Evolutionary conservation across 2,329 filamentous ascomycete genomes (phyloP), one percentile per base, ranked within the genome.

Genomic region (Scleromitrula shiraiana): DNA sequence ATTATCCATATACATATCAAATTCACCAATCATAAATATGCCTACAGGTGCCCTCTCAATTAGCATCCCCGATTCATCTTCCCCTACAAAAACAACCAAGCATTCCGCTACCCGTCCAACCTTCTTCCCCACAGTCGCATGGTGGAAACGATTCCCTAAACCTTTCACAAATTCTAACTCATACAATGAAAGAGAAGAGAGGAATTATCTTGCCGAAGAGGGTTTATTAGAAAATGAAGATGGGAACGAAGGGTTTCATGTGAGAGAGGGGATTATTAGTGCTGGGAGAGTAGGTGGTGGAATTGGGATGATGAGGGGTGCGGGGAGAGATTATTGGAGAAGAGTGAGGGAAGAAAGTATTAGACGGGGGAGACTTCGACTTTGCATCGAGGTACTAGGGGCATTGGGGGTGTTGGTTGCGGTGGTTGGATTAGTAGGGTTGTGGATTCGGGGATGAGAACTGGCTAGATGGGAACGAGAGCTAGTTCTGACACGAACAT

Each of bases 21-120:
- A 35, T 5, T 35, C 35, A n/a, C 35, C 35, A 38, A 33, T 7
- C 9, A 33, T 6, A 33, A 15, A 14, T 15, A 46, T 46, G 36
- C 44, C 44, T n/a, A 41, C 44, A 33, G 44, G 44, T 4, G 44
- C 39, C 10, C 38, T 48, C 23, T 20, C 45, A 20, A 42, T 48
- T 35, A 27, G 17, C 15, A 42, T 41, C 5, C 45, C 38, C 12
- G 17, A 43, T 6, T 27, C 23, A 6, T 29, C 45, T 10, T 8
- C 35, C 10, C 27, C 39, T 15, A 23, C 22, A 42, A 36, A n/a
- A 10, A 27, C 44, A n/a, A 46, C 44, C 12, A 26, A 41, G 19
- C 26, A 46, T n/a, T 46, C 44, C 4, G 26, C 24, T n/a, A 24
- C 26, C 9, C 44, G 44, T 27, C 44, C 36, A 26, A 46, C 44